A percentile compares a stretch with the other conserved stretches of the same genome.
These are phyloP conservation scores for Penicillium fuscoglaucum DNA, from an alignment of 2,329 filamentous ascomycete genomes.

Conservation along the genomic window DNA sequence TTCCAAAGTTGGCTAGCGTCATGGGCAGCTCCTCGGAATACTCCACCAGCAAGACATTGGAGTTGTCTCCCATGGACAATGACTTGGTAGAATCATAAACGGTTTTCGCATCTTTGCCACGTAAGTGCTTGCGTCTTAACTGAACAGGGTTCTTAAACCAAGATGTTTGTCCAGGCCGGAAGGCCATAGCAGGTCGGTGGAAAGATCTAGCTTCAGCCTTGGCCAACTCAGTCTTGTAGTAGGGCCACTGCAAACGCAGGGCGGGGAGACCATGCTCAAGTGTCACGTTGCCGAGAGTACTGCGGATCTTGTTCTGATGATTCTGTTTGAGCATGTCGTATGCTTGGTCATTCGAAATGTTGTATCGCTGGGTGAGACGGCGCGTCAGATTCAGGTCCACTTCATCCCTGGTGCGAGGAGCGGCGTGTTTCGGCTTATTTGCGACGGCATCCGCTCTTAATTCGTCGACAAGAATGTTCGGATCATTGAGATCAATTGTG, in stretches of 20 bases:
- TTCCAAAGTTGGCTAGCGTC: constrained; percentile 92
- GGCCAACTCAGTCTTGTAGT: constrained; percentile 84
- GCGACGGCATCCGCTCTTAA: constrained; percentile 63
- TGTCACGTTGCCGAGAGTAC: constrained; percentile 85
- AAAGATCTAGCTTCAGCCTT: constrained; percentile 74
- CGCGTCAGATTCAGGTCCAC: constrained; percentile 70
- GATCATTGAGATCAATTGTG: constrained; percentile 83
- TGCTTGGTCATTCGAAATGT: constrained; percentile 92
- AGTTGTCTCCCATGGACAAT: constrained; percentile 84
- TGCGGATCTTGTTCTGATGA: constrained; percentile 91
- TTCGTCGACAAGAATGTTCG: constrained; percentile 79
- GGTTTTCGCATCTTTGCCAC: constrained; percentile 73
- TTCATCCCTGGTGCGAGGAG: constrained; percentile 52
- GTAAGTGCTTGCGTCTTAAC: constrained; percentile 79
- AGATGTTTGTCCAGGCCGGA: constrained; percentile 68
- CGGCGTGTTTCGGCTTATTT: constrained; percentile 50
- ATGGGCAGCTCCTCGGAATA: constrained; percentile 93
- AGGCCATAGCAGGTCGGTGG: constrained; percentile 76
- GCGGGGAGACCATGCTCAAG: constrained; percentile 94
- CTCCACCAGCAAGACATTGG: constrained; percentile 82
- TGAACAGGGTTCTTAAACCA: constrained; percentile 70
- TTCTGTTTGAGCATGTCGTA: constrained; percentile 97
- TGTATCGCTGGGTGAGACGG: constrained; percentile 79
- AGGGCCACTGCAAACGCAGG: constrained; percentile 87
- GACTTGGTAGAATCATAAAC: constrained; percentile 79